Evolutionary conservation across 176 grass and related monocot genomes (phyloP).

Genomic region (Microstegium vimineum): DNA sequence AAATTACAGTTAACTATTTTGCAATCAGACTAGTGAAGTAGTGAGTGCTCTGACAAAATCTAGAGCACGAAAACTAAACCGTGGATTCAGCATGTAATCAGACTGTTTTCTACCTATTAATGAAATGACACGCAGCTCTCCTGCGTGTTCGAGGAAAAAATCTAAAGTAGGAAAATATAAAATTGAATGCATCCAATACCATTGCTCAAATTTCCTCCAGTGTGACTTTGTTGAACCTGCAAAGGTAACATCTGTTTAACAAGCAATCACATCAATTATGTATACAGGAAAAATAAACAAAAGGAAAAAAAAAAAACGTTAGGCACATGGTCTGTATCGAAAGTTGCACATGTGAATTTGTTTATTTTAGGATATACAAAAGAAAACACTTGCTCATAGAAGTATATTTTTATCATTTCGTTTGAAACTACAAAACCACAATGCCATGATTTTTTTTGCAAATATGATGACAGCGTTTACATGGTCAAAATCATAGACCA

Average conservation of each 20-base stretch:
- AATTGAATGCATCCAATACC: slow-evolving; percentile 24
- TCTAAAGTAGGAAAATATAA: slow-evolving; percentile 2
- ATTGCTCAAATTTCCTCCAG: slow-evolving; percentile 28
- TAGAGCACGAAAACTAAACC: not conserved
- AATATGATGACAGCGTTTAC: not conserved
- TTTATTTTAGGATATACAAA: not conserved
- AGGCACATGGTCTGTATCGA: not conserved
- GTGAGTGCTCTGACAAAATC: not conserved
- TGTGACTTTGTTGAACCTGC: slow-evolving; percentile 36
- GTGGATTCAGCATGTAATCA: not conserved
- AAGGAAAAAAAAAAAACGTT: not conserved
- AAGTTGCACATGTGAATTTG: not conserved
- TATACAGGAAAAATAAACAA: not conserved
- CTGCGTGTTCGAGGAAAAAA: not conserved
- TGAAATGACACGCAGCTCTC: too few relatives aligned
- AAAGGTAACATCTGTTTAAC: slow-evolving; percentile 17
- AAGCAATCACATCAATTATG: slow-evolving; percentile 1
- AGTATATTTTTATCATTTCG: not conserved
- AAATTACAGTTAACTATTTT: slow-evolving; percentile 15
- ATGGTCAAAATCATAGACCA: not conserved
- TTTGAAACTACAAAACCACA: not conserved
- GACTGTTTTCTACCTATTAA: not conserved
- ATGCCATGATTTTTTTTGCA: not conserved
- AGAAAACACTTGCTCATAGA: not conserved
- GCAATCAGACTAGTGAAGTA: not conserved